A percentile compares a stretch with the other conserved stretches of the same genome.
Conservation (phyloP, 164 flowering plant genomes). For the Nelumbo lutea region DNA sequence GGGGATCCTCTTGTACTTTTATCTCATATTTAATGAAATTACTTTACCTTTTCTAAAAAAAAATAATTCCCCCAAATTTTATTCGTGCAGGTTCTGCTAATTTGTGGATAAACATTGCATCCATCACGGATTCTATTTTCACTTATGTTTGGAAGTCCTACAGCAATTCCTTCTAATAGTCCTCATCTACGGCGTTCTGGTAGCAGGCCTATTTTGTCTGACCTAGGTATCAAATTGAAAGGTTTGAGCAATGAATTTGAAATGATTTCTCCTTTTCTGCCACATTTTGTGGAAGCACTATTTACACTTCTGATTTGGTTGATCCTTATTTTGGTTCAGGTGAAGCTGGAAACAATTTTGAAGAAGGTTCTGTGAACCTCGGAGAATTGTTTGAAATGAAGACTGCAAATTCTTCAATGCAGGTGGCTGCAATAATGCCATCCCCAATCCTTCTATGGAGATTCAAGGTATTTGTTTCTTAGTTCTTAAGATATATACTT, state of each 20-base stretch:
- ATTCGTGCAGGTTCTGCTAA: constrained; percentile 11
- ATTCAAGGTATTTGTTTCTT: constrained; percentile 59
- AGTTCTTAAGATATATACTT: not conserved
- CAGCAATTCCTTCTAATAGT: constrained; percentile 41
- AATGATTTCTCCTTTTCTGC: not conserved
- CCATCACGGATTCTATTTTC: constrained; percentile 12
- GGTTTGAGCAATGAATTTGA: not conserved
- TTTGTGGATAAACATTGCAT: not conserved
- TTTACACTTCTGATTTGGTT: not conserved
- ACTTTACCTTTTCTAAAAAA: too few species aligned
- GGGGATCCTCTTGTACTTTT: too few species aligned
- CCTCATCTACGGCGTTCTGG: constrained; percentile 80
- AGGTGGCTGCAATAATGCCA: constrained; percentile 56
- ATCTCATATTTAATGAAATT: too few species aligned
- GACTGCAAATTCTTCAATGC: constrained; percentile 40
- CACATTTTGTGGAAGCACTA: not conserved
- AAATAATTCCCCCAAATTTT: not conserved
- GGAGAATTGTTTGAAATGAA: constrained; percentile 49
- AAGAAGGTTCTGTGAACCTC: constrained; percentile 33
- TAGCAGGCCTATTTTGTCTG: constrained; percentile 58
- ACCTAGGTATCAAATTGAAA: constrained; percentile 41
- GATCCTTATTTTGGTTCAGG: constrained; percentile 22
- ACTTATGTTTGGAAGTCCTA: constrained; percentile 77
- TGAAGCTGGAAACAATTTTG: constrained; percentile 40
- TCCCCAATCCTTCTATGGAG: constrained; percentile 83